Evolutionary conservation across 2,329 filamentous ascomycete genomes (phyloP), one percentile per base, ranked within the genome.

Genomic region (Chlorencoelia australis): DNA sequence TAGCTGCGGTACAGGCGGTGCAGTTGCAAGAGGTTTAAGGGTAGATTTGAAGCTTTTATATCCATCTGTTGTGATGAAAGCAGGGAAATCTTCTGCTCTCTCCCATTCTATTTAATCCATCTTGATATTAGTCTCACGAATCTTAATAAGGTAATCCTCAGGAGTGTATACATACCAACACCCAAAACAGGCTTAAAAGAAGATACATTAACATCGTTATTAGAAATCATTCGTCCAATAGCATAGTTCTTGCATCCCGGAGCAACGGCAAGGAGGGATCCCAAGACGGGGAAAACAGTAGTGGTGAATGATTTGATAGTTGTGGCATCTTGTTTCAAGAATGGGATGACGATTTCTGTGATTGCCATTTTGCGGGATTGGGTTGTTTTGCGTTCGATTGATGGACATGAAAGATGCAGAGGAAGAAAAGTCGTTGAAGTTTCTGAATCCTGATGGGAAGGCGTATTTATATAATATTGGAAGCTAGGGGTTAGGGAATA

Each of bases 61-160:
- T 1, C 19, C 33, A 2, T 42, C 29, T 9, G n/a, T 17, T 3
- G 22, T n/a, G 7, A 46, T 2, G 26, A 46, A 34, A 5, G 26
- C 10, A 6, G 27, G 24, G 14, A 46, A 35, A 21, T 40, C 11
- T 9, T 34, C 29, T 18, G 26, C 21, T 1, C 26, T 16, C 2
- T 36, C 27, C 40, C 43, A 43, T 25, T 40, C 43, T 45, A 21
- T n/a, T n/a, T n/a, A n/a, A n/a, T n/a, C n/a, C n/a, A n/a, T n/a
- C n/a, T n/a, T n/a, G n/a, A 5, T 26, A 15, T 16, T 24, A 34
- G 33, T 34, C n/a, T 18, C 8, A 15, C 15, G 10, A 24, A 3
- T 2, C 11, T 16, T 4, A 8, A 21, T 17, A 2, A 17, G n/a
- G n/a, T 11, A 30, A 16, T 18, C 13, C 2, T 29, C 13, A 5